Conservation (phyloP, 176 grass and related monocot genomes). For the Hsuehochloa calcarea region DNA sequence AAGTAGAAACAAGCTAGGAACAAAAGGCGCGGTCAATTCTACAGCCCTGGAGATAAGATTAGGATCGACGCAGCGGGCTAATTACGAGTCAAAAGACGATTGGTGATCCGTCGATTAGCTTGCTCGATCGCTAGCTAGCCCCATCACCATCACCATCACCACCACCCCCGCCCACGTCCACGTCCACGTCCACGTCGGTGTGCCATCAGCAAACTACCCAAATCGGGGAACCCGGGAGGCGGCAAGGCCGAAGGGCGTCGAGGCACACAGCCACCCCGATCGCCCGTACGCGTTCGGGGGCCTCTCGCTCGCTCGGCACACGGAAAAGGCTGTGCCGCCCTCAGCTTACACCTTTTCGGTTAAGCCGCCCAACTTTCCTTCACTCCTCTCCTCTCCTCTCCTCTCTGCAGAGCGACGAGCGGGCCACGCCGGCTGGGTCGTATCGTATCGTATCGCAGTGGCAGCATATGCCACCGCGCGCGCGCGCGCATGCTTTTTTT, state of each 20-base stretch:
- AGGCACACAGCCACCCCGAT: background rate
- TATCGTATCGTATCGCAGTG: background rate
- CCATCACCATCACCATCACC: background rate
- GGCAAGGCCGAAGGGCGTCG: conserved; percentile 25
- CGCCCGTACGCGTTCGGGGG: background rate
- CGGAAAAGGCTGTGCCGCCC: background rate
- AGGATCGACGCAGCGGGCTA: background rate
- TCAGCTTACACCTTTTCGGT: background rate
- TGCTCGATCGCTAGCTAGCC: background rate
- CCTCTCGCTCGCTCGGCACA: background rate
- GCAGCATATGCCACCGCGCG: background rate
- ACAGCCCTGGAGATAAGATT: conserved; percentile 36
- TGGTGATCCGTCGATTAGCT: background rate
- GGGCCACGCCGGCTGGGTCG: background rate
- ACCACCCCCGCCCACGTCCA: background rate
- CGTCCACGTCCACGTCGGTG: conserved; percentile 22
- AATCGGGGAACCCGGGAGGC: conserved; percentile 14
- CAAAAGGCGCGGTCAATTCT: conserved; percentile 34
- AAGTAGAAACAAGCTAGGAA: conserved; percentile 13
- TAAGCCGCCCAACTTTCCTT: background rate
- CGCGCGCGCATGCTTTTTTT: background rate
- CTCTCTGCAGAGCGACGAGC: background rate
- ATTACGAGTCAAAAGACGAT: background rate
- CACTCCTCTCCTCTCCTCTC: background rate
- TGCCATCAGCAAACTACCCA: conserved; percentile 28